phyloP scores from a whole-genome alignment of 805 yeast genomes.

The Candida argentea region DNA sequence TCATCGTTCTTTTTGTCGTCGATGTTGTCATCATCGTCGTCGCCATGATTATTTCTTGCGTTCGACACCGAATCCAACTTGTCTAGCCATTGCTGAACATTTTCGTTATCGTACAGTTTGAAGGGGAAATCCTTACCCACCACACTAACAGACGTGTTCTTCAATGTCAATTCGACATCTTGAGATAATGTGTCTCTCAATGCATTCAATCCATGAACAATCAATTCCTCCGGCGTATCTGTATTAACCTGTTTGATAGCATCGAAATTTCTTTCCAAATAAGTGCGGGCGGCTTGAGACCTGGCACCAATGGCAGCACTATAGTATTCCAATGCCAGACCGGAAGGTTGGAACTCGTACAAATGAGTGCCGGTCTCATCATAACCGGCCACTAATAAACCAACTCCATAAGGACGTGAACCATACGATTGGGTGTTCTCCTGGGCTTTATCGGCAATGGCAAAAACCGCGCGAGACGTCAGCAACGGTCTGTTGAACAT shows the following conservation, averaged over 20 bases:
- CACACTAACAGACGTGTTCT: constrained; percentile 83
- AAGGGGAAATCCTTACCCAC: constrained; percentile 79
- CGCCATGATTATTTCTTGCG: constrained; percentile 39
- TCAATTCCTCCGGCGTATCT: constrained; percentile 57
- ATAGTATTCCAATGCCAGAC: constrained; percentile 80
- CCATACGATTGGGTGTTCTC: constrained; percentile 93
- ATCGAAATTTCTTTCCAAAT: constrained; percentile 77
- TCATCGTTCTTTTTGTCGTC: constrained; percentile 11
- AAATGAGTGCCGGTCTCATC: constrained; percentile 94
- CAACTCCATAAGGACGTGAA: constrained; percentile 97
- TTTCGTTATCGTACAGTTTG: constrained; percentile 76
- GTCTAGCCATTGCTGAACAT: constrained; percentile 75
- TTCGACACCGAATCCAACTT: constrained; percentile 57
- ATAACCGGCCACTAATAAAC: constrained; percentile 77
- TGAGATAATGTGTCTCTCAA: constrained; percentile 89
- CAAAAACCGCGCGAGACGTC: constrained; percentile 69
- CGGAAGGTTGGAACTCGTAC: constrained; percentile 93
- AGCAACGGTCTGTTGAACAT: constrained; percentile 80
- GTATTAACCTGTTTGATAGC: constrained; percentile 40
- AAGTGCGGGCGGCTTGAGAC: constrained; percentile 97
- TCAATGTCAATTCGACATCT: constrained; percentile 78
- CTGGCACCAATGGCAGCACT: constrained; percentile 98
- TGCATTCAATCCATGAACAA: constrained; percentile 81
- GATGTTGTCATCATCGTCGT: constrained; percentile 19
- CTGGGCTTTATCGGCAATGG: constrained; percentile 95